Evolutionary conservation across 805 yeast species (phyloP), one percentile per base, ranked within the genome.

Genomic region (Saturnispora mendoncae): DNA sequence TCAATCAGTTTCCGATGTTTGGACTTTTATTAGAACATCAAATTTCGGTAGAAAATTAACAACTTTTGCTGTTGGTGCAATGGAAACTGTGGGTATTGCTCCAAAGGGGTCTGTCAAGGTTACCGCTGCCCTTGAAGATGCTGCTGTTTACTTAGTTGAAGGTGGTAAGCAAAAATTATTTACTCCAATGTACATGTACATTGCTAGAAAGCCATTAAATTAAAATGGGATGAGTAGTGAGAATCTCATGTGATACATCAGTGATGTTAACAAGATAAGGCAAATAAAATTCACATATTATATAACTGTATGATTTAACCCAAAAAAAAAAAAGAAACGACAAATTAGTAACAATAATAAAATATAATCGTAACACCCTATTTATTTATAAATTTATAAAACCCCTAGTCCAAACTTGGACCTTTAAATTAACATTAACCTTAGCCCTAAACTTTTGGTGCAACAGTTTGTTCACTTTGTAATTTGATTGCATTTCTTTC

Each of bases 101-200:
- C 97, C 97, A 60, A 77, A 82, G 65, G 98, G 96, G 46, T 84
- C 90, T 15, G 74, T 72, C 58, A 79, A 85, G 68, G 97, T 92
- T 50, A 86, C 97, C 32, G 72, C 66, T 47, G 97, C 97, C 24
- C 74, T 92, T 51, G 98, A 92, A 69, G 92, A 88, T 61, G 98
- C 98, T 47, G 97, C 97, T 43, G 80, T 90, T 46, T 88, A 87
- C 63, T 75, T 92, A 57, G 96, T 88, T 44, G 84, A 78, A 43
- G 98, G 98, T 65, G 98, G 96, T 62, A 73, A 72, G 65, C 72
- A 81, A 63, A 80, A 83, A 55, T 71, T 92, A 51, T 92, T 92
- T 69, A 90, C 97, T 31, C 98, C 98, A 56, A 92, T 92, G 98
- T 84, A 86, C 92, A 72, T 92, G 61, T 90, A 79, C 60, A 76